A percentile compares a stretch with the other conserved stretches of the same genome.
Evolutionary conservation across 805 yeast species (phyloP).

Genomic region (Wickerhamia fluorescens): DNA sequence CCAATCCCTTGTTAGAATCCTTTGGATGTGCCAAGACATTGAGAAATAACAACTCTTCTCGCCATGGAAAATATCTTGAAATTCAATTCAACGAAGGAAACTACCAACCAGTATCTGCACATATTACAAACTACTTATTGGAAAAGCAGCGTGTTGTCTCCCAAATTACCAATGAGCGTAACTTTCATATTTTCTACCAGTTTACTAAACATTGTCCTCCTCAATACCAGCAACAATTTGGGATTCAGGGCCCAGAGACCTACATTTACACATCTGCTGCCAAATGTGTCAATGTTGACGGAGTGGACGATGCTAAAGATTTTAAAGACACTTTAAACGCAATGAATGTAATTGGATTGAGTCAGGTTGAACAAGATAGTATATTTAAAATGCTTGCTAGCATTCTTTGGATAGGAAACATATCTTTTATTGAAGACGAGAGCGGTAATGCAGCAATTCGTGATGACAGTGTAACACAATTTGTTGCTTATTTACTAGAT

Average conservation of each 20-base stretch:
- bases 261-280: constrained; percentile 84
- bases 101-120: constrained; percentile 90
- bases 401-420: constrained; percentile 90
- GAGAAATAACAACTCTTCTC: constrained; percentile 81
- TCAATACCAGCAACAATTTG: constrained; percentile 72
- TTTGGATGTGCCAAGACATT: constrained; percentile 93
- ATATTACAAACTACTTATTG: constrained; percentile 86
- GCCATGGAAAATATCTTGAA: constrained; percentile 92
- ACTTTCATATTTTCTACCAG: constrained; percentile 96
- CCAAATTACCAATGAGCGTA: constrained; percentile 86
- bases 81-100: constrained; percentile 67
- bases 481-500: constrained; percentile 85
- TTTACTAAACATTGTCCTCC: constrained; percentile 88
- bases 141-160: constrained; percentile 98
- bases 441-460: constrained; percentile 78
- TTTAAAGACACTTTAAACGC: constrained; percentile 77
- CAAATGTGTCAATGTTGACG: constrained; percentile 77
- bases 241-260: constrained; percentile 91
- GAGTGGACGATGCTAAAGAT: constrained; percentile 78
- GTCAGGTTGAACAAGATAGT: constrained; percentile 79
- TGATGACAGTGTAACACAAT: constrained; percentile 87
- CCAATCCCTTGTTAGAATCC: constrained; percentile 85
- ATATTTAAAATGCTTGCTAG: constrained; percentile 81
- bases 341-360: constrained; percentile 80
- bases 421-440: constrained; percentile 77